A percentile compares a stretch with the other conserved stretches of the same genome.
Conservation (phyloP, 495 filamentous ascomycete species). For the Neurospora sp. region DNA sequence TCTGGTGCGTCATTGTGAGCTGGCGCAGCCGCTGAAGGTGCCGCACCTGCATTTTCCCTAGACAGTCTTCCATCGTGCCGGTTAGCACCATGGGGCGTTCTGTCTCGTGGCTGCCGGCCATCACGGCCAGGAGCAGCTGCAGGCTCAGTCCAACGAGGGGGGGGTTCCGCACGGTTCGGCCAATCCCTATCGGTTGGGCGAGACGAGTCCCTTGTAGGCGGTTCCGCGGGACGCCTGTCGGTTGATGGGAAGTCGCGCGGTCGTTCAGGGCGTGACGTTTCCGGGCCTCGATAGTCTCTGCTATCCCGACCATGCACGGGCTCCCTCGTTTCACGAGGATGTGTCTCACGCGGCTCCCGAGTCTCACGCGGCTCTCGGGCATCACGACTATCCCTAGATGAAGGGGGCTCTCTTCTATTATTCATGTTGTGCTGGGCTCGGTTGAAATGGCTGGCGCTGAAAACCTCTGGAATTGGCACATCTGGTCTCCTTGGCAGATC, state of each 20-base stretch:
- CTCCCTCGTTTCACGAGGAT: slow-evolving; percentile 28
- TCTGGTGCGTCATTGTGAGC: slow-evolving; percentile 28
- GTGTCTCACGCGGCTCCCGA: slow-evolving; percentile 27
- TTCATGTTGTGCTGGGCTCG: slow-evolving; percentile 23
- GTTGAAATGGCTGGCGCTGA: slow-evolving; percentile 28
- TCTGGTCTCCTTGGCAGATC: slow-evolving; percentile 36
- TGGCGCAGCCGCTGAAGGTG: slow-evolving; percentile 22
- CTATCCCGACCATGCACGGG: slow-evolving; percentile 21
- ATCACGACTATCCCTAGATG: slow-evolving; percentile 19
- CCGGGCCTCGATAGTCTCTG: slow-evolving; percentile 23
- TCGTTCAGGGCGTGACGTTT: slow-evolving; percentile 18
- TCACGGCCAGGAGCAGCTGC: slow-evolving; percentile 24
- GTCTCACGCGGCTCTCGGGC: slow-evolving; percentile 27
- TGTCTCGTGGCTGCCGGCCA: slow-evolving; percentile 24
- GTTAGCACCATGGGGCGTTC: slow-evolving; percentile 15
- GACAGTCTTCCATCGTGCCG: slow-evolving; percentile 24
- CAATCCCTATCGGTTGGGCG: slow-evolving; percentile 24
- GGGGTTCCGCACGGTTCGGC: slow-evolving; percentile 21
- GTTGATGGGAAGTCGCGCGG: slow-evolving; percentile 17
- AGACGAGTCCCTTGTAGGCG: slow-evolving; percentile 19
- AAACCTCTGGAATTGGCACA: slow-evolving; percentile 29
- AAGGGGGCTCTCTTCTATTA: slow-evolving; percentile 15
- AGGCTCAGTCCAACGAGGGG: slow-evolving; percentile 22
- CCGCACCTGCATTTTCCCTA: slow-evolving; percentile 19
- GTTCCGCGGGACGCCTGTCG: slow-evolving; percentile 17